Evolutionary conservation across 140 eudicot genomes (phyloP).

Genomic region (Flaveria floridana): DNA sequence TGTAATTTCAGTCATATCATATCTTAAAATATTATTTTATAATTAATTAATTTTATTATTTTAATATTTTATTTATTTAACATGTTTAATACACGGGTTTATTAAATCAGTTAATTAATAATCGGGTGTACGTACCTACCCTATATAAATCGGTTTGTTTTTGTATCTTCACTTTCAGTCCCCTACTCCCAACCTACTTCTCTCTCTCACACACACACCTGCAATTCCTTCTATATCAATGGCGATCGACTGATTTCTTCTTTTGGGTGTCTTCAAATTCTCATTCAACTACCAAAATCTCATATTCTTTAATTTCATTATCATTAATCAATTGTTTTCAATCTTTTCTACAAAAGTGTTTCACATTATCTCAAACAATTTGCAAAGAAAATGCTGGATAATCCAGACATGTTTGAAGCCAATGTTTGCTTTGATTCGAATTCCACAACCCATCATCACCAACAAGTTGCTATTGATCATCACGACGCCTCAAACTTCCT

Average conservation of each 20-base stretch:
- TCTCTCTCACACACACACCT: not conserved
- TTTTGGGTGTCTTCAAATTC: slow-evolving; percentile 2
- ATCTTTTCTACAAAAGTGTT: not conserved
- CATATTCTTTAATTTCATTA: not conserved
- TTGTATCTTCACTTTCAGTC: slow-evolving; percentile 30
- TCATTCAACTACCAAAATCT: not conserved
- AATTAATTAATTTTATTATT: too few relatives aligned
- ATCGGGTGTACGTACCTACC: too few relatives aligned
- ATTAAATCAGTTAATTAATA: too few relatives aligned
- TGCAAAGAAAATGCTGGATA: slow-evolving; percentile 37
- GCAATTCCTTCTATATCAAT: slow-evolving; percentile 16
- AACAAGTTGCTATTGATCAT: slow-evolving; percentile 37
- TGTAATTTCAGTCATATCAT: too few relatives aligned
- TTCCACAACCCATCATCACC: slow-evolving; percentile 29
- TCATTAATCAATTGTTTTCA: not conserved
- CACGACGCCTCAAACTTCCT: slow-evolving; percentile 34
- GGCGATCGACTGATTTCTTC: not conserved
- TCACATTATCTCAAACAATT: not conserved
- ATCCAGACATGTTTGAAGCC: slow-evolving; percentile 53
- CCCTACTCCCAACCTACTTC: slow-evolving; percentile 41
- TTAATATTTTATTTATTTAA: too few relatives aligned
- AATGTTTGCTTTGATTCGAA: slow-evolving; percentile 52
- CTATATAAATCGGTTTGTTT: not conserved
- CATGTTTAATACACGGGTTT: too few relatives aligned
- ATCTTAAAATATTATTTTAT: too few relatives aligned